Conservation (phyloP, 1,284 basidiomycete species). For the Stygiomarasmius scandens region DNA sequence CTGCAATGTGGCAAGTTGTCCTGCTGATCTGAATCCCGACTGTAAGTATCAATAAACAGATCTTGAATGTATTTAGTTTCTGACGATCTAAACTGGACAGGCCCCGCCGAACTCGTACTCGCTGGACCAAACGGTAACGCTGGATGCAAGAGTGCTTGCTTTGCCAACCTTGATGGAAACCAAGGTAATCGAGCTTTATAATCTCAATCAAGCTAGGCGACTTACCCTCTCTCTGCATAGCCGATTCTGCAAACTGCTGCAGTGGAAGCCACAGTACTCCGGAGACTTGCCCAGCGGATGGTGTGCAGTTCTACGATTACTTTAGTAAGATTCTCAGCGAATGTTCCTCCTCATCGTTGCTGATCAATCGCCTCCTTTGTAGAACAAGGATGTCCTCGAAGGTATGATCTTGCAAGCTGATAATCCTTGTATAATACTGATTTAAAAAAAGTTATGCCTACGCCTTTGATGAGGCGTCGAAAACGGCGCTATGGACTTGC, state of each 20-base stretch:
- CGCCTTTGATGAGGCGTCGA: slow-evolving; percentile 56
- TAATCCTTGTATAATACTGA: slow-evolving; percentile 36
- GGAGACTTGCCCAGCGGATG: slow-evolving; percentile 53
- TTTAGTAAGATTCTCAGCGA: slow-evolving; percentile 43
- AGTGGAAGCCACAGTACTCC: slow-evolving; percentile 52
- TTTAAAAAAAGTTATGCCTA: slow-evolving; percentile 62
- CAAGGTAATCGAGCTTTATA: slow-evolving; percentile 23
- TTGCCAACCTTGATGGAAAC: slow-evolving; percentile 49
- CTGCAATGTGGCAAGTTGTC: slow-evolving; percentile 42
- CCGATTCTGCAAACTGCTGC: slow-evolving; percentile 58
- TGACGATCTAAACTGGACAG: slow-evolving; percentile 20
- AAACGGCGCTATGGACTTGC: slow-evolving; percentile 57
- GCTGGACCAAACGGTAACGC: slow-evolving; percentile 50
- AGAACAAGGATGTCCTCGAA: too few relatives aligned
- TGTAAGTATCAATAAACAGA: slow-evolving; percentile 23
- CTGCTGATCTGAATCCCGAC: slow-evolving; percentile 41
- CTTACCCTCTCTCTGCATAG: slow-evolving; percentile 21
- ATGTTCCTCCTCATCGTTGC: too few relatives aligned
- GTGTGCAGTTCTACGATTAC: slow-evolving; percentile 51
- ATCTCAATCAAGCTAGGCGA: not conserved
- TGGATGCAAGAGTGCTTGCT: slow-evolving; percentile 62
- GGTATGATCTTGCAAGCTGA: too few relatives aligned
- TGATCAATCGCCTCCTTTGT: too few relatives aligned
- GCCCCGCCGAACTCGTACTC: slow-evolving; percentile 47
- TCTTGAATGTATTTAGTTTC: not conserved